These are phyloP conservation scores for Nymphaea colorata DNA, from an alignment of 164 flowering plant genomes.

Conservation along the genomic window DNA sequence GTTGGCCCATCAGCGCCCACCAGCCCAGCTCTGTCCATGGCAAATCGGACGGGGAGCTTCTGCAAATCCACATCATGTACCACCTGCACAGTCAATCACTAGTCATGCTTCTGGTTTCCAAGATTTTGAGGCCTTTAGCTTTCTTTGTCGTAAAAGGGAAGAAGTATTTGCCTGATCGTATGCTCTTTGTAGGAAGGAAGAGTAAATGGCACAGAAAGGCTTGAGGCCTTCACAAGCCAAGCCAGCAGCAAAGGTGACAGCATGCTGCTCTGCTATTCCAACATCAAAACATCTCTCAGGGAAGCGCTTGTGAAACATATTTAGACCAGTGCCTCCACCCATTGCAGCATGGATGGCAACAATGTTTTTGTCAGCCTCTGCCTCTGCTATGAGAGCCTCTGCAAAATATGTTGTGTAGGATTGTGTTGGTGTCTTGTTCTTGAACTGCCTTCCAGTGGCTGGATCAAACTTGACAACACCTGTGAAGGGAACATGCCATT, in stretches of 20 bases:
- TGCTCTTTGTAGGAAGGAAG: constrained; percentile 93
- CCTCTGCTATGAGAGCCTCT: constrained; percentile 93
- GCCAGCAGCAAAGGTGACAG: constrained; percentile 97
- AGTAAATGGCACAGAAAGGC: constrained; percentile 92
- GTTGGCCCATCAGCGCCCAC: constrained; percentile 99
- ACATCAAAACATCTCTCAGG: constrained; percentile 90
- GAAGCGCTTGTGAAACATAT: constrained; percentile 68
- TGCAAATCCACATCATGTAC: constrained; percentile 94
- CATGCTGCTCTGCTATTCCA: constrained; percentile 98
- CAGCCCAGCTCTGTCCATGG: constrained; percentile 94
- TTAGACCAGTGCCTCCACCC: constrained; percentile 98
- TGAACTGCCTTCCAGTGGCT: constrained; percentile 89
- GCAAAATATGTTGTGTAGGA: constrained; percentile 90
- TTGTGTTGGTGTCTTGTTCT: constrained; percentile 50
- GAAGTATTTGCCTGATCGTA: constrained; percentile 53
- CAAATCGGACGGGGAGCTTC: constrained; percentile 93
- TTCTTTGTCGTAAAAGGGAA: not conserved
- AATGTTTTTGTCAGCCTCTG: constrained; percentile 71
- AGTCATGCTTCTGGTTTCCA: not conserved
- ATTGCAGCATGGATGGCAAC: constrained; percentile 98
- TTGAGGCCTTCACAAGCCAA: constrained; percentile 91
- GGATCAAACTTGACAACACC: constrained; percentile 93
- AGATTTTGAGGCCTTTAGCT: not conserved
- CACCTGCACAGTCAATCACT: constrained; percentile 32
- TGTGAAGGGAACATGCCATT: constrained; percentile 8